Evolutionary conservation across 805 yeast species (phyloP).

Genomic region (Danielia oregonensis): DNA sequence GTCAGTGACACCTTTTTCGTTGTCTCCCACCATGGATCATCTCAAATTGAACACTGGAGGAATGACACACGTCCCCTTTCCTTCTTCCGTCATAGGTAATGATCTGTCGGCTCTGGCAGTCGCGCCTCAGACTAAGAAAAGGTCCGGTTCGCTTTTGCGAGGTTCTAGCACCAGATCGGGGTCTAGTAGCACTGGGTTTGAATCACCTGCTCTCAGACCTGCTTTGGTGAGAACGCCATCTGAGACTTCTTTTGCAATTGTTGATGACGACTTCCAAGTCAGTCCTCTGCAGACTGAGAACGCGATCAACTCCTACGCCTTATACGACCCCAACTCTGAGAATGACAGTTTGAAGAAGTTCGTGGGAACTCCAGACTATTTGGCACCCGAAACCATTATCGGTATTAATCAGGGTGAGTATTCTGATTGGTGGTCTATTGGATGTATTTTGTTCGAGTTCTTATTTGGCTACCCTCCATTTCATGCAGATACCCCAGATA

Average conservation of each 20-base stretch:
- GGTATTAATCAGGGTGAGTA: slow-evolving; percentile 80
- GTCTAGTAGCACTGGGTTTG: slow-evolving; percentile 40
- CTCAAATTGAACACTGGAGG: slow-evolving; percentile 10
- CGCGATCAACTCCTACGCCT: slow-evolving; percentile 42
- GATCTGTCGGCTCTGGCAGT: slow-evolving; percentile 8
- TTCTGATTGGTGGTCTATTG: slow-evolving; percentile 99
- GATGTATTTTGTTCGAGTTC: slow-evolving; percentile 91
- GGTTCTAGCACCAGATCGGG: slow-evolving; percentile 18
- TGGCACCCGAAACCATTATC: slow-evolving; percentile 92
- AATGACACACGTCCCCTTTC: slow-evolving; percentile 2
- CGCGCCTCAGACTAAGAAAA: slow-evolving; percentile 8
- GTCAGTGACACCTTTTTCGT: slow-evolving; percentile 43
- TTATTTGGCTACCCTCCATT: slow-evolving; percentile 94
- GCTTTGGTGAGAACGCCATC: slow-evolving; percentile 46
- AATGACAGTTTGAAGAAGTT: slow-evolving; percentile 52
- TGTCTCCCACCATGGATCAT: slow-evolving; percentile 38
- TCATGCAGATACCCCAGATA: slow-evolving; percentile 73
- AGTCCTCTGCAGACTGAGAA: slow-evolving; percentile 24
- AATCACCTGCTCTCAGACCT: slow-evolving; percentile 50
- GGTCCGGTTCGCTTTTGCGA: slow-evolving; percentile 15
- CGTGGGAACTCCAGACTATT: slow-evolving; percentile 96
- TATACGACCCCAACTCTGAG: slow-evolving; percentile 68
- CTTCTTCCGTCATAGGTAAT: slow-evolving; percentile 12
- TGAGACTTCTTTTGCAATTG: slow-evolving; percentile 53
- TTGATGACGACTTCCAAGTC: slow-evolving; percentile 42